Conservation (phyloP, 139 green algal species). For the Penium margaritaceum region DNA sequence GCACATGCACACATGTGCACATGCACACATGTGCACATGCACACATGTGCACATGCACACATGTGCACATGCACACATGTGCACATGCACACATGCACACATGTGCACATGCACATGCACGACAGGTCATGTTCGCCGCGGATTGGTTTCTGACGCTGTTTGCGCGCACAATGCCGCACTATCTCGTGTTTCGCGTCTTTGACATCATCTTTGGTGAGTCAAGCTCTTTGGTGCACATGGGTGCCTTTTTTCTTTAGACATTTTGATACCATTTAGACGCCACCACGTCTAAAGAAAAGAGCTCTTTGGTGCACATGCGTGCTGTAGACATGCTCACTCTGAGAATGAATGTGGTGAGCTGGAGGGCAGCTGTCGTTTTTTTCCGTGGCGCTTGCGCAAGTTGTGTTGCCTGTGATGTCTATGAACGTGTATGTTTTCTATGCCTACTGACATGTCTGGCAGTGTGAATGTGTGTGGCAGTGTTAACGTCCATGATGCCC, state of each 20-base stretch:
- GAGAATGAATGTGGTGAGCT: too few relatives aligned
- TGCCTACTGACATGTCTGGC: too few relatives aligned
- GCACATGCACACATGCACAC: neutral
- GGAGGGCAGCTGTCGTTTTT: too few relatives aligned
- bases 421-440: too few relatives aligned
- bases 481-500: too few relatives aligned
- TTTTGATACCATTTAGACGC: neutral
- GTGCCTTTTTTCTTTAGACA: neutral
- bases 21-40: neutral
- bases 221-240: too few relatives aligned
- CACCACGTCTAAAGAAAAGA: too few relatives aligned
- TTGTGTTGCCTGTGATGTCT: too few relatives aligned
- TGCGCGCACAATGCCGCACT: conserved; percentile 72
- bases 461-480: too few relatives aligned
- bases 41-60: neutral
- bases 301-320: too few relatives aligned
- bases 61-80: neutral
- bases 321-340: too few relatives aligned
- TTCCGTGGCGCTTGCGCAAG: too few relatives aligned
- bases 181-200: conserved; percentile 71
- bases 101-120: neutral
- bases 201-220: conserved; percentile 73
- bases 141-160: conserved; percentile 90
- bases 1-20: neutral
- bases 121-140: conserved; percentile 68